A percentile compares a stretch with the other conserved stretches of the same genome.
Evolutionary conservation across 2,329 filamentous ascomycete species (phyloP).

Genomic region (Ophiostoma perfectum): DNA sequence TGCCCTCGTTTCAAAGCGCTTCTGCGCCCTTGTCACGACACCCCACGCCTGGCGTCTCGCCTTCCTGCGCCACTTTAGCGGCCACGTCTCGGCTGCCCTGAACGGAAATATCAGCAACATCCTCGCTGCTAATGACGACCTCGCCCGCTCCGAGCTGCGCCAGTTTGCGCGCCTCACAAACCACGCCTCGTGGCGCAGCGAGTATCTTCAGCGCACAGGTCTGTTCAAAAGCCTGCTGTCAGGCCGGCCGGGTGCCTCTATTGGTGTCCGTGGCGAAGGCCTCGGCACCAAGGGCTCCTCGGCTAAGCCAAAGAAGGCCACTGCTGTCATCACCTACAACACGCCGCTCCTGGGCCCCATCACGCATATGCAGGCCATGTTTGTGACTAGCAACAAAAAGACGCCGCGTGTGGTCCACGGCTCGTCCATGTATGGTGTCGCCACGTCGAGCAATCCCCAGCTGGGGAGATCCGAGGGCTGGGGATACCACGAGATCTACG

Average conservation of each 20-base stretch:
- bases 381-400: slow-evolving; percentile 58
- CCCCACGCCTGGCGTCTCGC: slow-evolving; percentile 92
- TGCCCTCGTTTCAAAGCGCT: slow-evolving; percentile 79
- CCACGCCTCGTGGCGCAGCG: slow-evolving; percentile 89
- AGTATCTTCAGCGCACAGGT: slow-evolving; percentile 84
- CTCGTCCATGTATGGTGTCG: slow-evolving; percentile 68
- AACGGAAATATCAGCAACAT: slow-evolving; percentile 5
- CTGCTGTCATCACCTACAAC: slow-evolving; percentile 76
- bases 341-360: slow-evolving; percentile 75
- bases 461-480: slow-evolving; percentile 72
- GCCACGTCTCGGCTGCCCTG: slow-evolving; percentile 45
- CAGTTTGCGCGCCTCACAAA: slow-evolving; percentile 77
- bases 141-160: slow-evolving; percentile 65
- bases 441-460: slow-evolving; percentile 75
- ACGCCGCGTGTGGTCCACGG: slow-evolving; percentile 78
- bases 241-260: slow-evolving; percentile 62
- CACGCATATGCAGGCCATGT: slow-evolving; percentile 73
- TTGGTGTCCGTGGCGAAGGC: slow-evolving; percentile 41
- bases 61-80: slow-evolving; percentile 85
- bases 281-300: slow-evolving; percentile 49
- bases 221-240: slow-evolving; percentile 74
- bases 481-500: slow-evolving; percentile 71
- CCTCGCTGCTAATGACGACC: slow-evolving; percentile 36
- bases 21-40: slow-evolving; percentile 80
- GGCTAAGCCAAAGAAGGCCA: slow-evolving; percentile 36